A percentile compares a stretch with the other conserved stretches of the same genome.
Conservation (phyloP, 805 yeast species). For the Candida pseudofarinosa region DNA sequence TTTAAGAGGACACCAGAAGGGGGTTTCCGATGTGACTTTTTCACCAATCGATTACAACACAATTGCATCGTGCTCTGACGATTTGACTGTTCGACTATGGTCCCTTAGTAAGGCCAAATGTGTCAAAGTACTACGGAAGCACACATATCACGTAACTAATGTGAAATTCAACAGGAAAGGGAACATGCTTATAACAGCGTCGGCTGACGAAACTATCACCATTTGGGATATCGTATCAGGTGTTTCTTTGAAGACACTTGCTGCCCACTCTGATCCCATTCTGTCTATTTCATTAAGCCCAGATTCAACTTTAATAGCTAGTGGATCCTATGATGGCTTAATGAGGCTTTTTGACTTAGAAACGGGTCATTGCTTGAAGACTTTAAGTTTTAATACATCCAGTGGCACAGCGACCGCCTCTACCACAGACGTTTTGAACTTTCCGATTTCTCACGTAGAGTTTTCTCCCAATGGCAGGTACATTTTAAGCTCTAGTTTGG, state of each 20-base stretch:
- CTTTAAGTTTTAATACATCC: constrained; percentile 72
- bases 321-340: constrained; percentile 89
- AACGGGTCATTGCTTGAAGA: constrained; percentile 88
- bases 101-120: constrained; percentile 49
- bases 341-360: constrained; percentile 85
- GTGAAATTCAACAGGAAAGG: constrained; percentile 70
- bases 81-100: constrained; percentile 75
- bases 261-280: constrained; percentile 93
- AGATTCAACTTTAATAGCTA: constrained; percentile 77
- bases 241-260: constrained; percentile 66
- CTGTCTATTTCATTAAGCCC: constrained; percentile 68
- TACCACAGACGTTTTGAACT: constrained; percentile 42
- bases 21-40: constrained; percentile 75
- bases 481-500: constrained; percentile 72
- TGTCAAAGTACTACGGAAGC: constrained; percentile 58
- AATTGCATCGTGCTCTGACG: constrained; percentile 85
- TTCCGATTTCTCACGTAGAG: constrained; percentile 71
- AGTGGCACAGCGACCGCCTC: constrained; percentile 60
- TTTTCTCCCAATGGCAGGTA: constrained; percentile 80
- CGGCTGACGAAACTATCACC: constrained; percentile 86
- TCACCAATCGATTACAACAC: constrained; percentile 64
- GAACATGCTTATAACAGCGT: constrained; percentile 72
- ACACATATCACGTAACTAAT: constrained; percentile 80
- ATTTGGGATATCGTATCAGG: constrained; percentile 84
- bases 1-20: constrained; percentile 58